phyloP scores from a whole-genome alignment of 192 early-diverging fungal species.

The Coemansia sp. region DNA sequence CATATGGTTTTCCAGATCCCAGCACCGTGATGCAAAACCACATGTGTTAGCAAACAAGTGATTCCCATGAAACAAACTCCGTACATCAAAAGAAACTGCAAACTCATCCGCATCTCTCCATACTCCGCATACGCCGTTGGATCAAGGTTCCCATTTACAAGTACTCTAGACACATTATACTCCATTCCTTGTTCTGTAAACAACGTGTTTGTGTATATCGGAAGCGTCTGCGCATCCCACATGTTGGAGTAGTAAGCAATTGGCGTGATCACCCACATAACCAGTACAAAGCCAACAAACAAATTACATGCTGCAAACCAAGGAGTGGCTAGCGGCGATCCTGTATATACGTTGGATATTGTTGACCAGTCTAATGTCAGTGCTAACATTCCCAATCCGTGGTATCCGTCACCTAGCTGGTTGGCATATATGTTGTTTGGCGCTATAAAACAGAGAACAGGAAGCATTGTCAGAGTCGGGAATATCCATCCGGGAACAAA shows the following conservation, averaged over 20 bases:
- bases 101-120: slow-evolving; percentile 61
- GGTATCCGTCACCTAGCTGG: slow-evolving; percentile 46
- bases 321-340: slow-evolving; percentile 68
- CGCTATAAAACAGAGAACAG: slow-evolving; percentile 58
- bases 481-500: slow-evolving; percentile 65
- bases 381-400: slow-evolving; percentile 65
- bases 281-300: slow-evolving; percentile 62
- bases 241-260: slow-evolving; percentile 62
- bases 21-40: slow-evolving; percentile 60
- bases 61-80: slow-evolving; percentile 64
- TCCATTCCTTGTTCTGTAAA: slow-evolving; percentile 54
- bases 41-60: slow-evolving; percentile 65
- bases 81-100: slow-evolving; percentile 68
- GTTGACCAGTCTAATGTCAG: slow-evolving; percentile 75
- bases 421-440: slow-evolving; percentile 29
- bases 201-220: slow-evolving; percentile 61
- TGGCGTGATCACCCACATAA: slow-evolving; percentile 71
- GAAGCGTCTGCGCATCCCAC: slow-evolving; percentile 59
- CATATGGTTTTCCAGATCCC: slow-evolving; percentile 59
- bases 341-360: slow-evolving; percentile 52
- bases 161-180: slow-evolving; percentile 59
- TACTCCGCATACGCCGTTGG: slow-evolving; percentile 57
- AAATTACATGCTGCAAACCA: slow-evolving; percentile 70
- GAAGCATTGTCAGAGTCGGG: slow-evolving; percentile 62
- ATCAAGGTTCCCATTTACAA: slow-evolving; percentile 54